Conservation (phyloP, 768 basidiomycete genomes). For the Suillus decipiens region DNA sequence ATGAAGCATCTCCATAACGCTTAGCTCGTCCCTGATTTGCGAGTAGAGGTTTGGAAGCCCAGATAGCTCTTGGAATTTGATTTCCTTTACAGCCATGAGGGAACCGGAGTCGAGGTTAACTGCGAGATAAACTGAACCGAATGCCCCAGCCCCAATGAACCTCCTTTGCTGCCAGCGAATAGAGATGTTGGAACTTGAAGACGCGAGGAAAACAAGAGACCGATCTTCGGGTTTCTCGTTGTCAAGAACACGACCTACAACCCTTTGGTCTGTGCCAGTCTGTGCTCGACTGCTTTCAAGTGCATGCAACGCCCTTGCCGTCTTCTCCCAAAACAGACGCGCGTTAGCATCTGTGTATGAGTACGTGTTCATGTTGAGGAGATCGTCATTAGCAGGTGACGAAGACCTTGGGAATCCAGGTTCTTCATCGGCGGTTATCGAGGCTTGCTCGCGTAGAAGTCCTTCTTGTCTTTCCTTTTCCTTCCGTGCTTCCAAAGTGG, state of each 20-base stretch:
- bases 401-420: conserved; percentile 49
- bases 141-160: conserved; percentile 98
- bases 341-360: conserved; percentile 63
- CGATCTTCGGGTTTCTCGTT: conserved; percentile 93
- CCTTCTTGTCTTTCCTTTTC: conserved; percentile 87
- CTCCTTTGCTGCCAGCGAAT: conserved; percentile 98
- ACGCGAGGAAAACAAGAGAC: conserved; percentile 91
- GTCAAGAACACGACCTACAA: conserved; percentile 90
- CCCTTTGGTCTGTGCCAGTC: conserved; percentile 67
- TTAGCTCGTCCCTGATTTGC: conserved; percentile 94
- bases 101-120: conserved; percentile 95
- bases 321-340: conserved; percentile 76
- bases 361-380: conserved; percentile 29
- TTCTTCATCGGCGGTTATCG: conserved; percentile 48
- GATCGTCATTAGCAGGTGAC: conserved; percentile 39
- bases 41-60: conserved; percentile 86
- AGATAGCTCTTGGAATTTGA: conserved; percentile 92
- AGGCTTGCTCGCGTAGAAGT: conserved; percentile 53
- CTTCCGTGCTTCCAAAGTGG: conserved; percentile 81
- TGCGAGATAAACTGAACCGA: conserved; percentile 98
- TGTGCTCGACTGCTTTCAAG: conserved; percentile 68
- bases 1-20: conserved; percentile 96
- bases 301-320: conserved; percentile 54
- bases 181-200: conserved; percentile 93
- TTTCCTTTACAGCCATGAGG: conserved; percentile 99